Evolutionary conservation across 192 early-diverging fungal genomes (phyloP).

Genomic region (Linnemannia zychae): DNA sequence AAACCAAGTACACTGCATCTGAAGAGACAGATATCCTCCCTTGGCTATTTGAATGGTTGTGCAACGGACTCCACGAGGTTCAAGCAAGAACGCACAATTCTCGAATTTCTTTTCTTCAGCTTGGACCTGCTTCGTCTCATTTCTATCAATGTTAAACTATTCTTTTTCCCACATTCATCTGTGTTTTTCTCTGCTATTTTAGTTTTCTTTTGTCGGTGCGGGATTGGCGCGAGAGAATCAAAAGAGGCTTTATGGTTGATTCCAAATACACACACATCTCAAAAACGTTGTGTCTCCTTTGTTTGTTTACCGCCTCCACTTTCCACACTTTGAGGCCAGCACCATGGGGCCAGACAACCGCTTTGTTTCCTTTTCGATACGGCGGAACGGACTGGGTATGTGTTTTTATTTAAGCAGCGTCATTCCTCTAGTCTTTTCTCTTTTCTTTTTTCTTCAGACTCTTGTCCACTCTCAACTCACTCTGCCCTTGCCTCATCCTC

Average conservation of each 20-base stretch:
- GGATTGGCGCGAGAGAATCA: background rate
- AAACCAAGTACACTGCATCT: background rate
- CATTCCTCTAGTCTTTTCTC: background rate
- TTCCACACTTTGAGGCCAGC: background rate
- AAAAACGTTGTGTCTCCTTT: background rate
- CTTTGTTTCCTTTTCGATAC: background rate
- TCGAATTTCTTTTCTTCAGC: background rate
- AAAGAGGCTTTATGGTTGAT: background rate
- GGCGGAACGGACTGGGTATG: no score
- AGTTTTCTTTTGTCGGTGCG: background rate
- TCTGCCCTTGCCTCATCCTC: background rate
- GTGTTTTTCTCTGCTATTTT: background rate
- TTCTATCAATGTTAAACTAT: background rate
- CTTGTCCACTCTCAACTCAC: background rate
- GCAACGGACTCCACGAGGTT: background rate
- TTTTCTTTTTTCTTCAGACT: background rate
- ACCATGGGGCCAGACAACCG: background rate
- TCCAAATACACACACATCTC: background rate
- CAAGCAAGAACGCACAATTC: background rate
- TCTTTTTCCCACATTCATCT: background rate
- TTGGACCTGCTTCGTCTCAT: background rate
- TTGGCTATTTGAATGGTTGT: background rate
- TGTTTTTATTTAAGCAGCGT: background rate
- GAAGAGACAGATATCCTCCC: background rate
- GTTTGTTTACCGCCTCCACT: background rate